A percentile compares a stretch with the other conserved stretches of the same genome.
These are phyloP conservation scores for Xenosphaeropsis pyriputrescens DNA, from an alignment of 2,329 filamentous ascomycete genomes.

Conservation along the genomic window DNA sequence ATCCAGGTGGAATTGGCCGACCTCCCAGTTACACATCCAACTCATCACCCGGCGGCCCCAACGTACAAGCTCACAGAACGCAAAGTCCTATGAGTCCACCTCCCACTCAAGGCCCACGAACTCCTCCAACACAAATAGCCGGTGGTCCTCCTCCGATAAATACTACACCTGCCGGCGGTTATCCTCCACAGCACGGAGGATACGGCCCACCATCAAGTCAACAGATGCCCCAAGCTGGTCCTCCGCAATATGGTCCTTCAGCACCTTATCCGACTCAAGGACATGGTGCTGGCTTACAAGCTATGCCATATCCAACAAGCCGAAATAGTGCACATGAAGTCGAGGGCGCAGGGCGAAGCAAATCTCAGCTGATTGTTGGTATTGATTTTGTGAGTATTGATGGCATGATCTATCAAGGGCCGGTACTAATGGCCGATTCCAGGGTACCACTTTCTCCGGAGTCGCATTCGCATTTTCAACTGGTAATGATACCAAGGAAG, in stretches of 20 bases:
- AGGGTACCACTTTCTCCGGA: slow-evolving; percentile 96
- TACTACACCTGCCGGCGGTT: slow-evolving; percentile 42
- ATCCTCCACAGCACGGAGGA: slow-evolving; percentile 36
- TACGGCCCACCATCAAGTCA: slow-evolving; percentile 21
- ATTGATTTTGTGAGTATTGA: slow-evolving; percentile 77
- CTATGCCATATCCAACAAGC: slow-evolving; percentile 11
- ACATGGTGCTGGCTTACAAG: slow-evolving; percentile 12
- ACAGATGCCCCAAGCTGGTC: slow-evolving; percentile 12
- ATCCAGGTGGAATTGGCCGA: slow-evolving; percentile 41
- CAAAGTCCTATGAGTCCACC: slow-evolving; percentile 19
- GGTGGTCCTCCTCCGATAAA: slow-evolving; percentile 54
- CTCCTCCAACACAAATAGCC: slow-evolving; percentile 20
- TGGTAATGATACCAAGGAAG: slow-evolving; percentile 93
- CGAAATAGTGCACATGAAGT: slow-evolving; percentile 50
- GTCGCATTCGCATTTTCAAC: slow-evolving; percentile 90
- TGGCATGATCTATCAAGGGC: slow-evolving; percentile 1
- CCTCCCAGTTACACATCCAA: slow-evolving; percentile 49
- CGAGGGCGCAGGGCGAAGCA: slow-evolving; percentile 76
- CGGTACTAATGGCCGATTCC: slow-evolving; percentile 5
- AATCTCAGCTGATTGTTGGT: slow-evolving; percentile 94
- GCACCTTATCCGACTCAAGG: slow-evolving; percentile 9
- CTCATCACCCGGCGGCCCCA: slow-evolving; percentile 30
- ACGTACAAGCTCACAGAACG: slow-evolving; percentile 33
- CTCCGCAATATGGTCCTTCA: slow-evolving; percentile 13
- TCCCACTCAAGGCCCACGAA: slow-evolving; percentile 6